Percentiles rank a stretch among this genome's conserved stretches.
Conservation (phyloP, 1,139 yeast species). For the Geotrichum restrictum region DNA sequence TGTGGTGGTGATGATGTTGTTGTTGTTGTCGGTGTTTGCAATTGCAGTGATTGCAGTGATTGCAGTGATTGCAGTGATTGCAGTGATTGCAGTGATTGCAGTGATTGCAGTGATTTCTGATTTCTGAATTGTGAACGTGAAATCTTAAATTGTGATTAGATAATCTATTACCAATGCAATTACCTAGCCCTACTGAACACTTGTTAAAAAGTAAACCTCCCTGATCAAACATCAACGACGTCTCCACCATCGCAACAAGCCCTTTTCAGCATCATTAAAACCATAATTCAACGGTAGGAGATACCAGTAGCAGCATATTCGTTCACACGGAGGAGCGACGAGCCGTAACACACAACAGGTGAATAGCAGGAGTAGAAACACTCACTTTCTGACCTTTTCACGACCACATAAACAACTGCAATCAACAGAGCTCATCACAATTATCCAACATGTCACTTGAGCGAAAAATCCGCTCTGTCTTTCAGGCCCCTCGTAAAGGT, state of each 20-base stretch:
- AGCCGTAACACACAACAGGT: not conserved
- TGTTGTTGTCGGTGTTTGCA: not conserved
- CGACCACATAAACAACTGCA: conserved; percentile 3
- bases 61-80: too few species aligned
- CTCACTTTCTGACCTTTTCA: not conserved
- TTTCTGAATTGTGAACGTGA: too few species aligned
- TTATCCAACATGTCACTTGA: conserved; percentile 41
- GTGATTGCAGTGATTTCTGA: too few species aligned
- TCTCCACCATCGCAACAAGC: not conserved
- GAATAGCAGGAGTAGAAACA: not conserved
- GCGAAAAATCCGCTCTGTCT: conserved; percentile 50
- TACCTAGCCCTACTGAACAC: conserved; percentile 20
- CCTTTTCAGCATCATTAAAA: not conserved
- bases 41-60: too few species aligned
- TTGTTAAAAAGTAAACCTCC: conserved; percentile 17
- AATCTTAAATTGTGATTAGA: not conserved
- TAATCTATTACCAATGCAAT: not conserved
- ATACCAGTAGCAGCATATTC: not conserved
- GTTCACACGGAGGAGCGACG: conserved; percentile 6
- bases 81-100: too few species aligned
- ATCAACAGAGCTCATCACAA: not conserved
- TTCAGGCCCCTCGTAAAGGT: conserved; percentile 58
- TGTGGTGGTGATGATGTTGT: not conserved
- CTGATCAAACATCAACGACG: too few species aligned
- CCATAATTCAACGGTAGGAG: not conserved